A percentile compares a stretch with the other conserved stretches of the same genome.
Conservation (phyloP, 2,329 filamentous ascomycete species). For the Fusarium dimerum region DNA sequence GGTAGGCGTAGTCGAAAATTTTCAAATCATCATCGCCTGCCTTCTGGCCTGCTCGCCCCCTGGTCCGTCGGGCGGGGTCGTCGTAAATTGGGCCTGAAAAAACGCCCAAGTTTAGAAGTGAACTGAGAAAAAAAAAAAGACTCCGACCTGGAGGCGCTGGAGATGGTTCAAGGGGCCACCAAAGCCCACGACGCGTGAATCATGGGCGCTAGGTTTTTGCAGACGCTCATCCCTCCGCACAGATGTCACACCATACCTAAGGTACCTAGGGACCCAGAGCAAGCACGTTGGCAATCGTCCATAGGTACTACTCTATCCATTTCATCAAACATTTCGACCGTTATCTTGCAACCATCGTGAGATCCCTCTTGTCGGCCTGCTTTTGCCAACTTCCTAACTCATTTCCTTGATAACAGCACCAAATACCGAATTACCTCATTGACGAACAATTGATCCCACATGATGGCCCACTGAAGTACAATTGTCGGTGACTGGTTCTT, state of each 20-base stretch:
- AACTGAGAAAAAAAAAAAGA: background rate
- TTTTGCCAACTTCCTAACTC: too few relatives aligned
- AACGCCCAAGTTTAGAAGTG: conserved; percentile 10
- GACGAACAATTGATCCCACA: background rate
- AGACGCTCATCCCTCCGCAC: background rate
- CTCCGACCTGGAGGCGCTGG: background rate
- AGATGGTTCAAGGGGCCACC: background rate
- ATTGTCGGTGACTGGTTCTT: conserved; percentile 15
- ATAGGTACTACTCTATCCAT: too few relatives aligned
- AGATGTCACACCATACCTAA: too few relatives aligned
- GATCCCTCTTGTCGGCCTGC: too few relatives aligned
- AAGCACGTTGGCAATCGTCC: too few relatives aligned
- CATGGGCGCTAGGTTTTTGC: background rate
- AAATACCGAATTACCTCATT: too few relatives aligned
- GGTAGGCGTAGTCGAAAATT: background rate
- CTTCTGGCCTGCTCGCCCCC: background rate
- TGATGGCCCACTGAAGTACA: background rate
- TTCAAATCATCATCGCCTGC: background rate
- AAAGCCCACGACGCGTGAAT: background rate
- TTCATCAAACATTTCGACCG: too few relatives aligned
- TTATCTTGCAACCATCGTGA: too few relatives aligned
- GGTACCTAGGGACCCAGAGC: too few relatives aligned
- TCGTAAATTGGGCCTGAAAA: conserved; percentile 21
- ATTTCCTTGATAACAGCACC: too few relatives aligned
- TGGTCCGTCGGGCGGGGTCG: conserved; percentile 10